Base-by-base conservation (phyloP, 2,329 filamentous ascomycete genomes). In the Paecilomyces sp. region DNA sequence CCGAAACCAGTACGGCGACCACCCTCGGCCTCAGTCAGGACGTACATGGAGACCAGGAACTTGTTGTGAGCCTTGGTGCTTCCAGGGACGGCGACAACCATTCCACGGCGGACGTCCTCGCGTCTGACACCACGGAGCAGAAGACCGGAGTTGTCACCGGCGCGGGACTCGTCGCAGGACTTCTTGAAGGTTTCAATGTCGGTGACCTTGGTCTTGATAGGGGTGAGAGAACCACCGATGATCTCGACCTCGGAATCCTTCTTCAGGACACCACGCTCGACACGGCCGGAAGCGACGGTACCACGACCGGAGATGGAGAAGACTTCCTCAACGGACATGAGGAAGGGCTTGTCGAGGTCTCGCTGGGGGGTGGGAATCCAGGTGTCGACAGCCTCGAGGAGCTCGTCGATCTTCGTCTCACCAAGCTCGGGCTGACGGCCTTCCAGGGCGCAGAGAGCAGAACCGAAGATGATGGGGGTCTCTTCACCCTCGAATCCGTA, bases 141-240 rank as follows among this genome's bases (percentile, higher is more conserved):
- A 41, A 99, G 89, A 74, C 94, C 94, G 28, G 94, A 97, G 87
- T 97, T 99, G 80, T 99, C 94, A 77, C 94, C 94, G 63, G 94
- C 94, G 70, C 90, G 87, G 61, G 93, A 96, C 80, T 96, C 91
- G 61, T 97, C 92, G 79, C 94, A 97, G 56, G 92, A 95, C 86
- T 99, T 99, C 86, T 97, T 97, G 85, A 99, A 99, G 66, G 93
- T 99, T 84, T 99, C 94, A 68, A 99, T 97, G 74, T 99, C 95
- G 72, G 94, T 99, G 66, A 99, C 93, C 85, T 97, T 97, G 78
- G 94, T 97, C 87, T 95, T 97, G 83, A 97, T 90, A 67, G 91
- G 80, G 54, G 87, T 84, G 60, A 80, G 78, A 67, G 88, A 87
- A 83, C 94, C 96, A 75, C 94, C 94, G 63, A 99, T 85, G 65